These are phyloP conservation scores for Tanacetum coccineum DNA, from an alignment of 129 eudicot species.

Conservation along the genomic window DNA sequence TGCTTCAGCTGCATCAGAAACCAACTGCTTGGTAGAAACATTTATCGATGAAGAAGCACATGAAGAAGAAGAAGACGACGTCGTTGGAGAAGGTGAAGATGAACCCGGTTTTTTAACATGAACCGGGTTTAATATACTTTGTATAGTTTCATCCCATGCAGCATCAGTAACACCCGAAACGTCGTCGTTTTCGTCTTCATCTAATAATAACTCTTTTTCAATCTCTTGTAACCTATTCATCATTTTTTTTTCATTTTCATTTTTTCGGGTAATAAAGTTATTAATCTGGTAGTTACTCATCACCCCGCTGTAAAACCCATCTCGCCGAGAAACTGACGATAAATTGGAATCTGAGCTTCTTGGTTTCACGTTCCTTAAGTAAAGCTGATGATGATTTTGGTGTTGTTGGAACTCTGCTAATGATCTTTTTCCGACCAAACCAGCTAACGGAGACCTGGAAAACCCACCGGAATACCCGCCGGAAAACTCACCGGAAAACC, in stretches of 20 bases:
- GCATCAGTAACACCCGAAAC: conserved; percentile 61
- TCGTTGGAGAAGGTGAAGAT: conserved; percentile 77
- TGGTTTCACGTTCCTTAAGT: conserved; percentile 54
- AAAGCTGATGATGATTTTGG: conserved; percentile 33
- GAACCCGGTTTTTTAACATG: conserved; percentile 31
- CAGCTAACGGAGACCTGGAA: conserved; percentile 42
- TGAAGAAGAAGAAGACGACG: conserved; percentile 84
- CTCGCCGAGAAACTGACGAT: conserved; percentile 28
- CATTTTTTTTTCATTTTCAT: conserved; percentile 44
- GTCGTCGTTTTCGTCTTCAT: conserved; percentile 32
- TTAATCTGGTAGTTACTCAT: conserved; percentile 20
- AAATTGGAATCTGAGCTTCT: conserved; percentile 35
- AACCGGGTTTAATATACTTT: conserved; percentile 44
- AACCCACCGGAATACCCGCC: conserved; percentile 48
- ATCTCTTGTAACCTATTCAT: conserved; percentile 53
- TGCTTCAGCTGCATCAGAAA: conserved; percentile 61
- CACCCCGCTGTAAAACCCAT: conserved; percentile 20
- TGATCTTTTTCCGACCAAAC: conserved; percentile 66
- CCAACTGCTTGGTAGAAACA: conserved; percentile 42
- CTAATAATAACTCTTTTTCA: conserved; percentile 68
- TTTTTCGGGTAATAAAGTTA: conserved; percentile 9
- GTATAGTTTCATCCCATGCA: conserved; percentile 73
- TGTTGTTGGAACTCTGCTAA: conserved; percentile 59
- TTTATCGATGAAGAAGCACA: conserved; percentile 51
- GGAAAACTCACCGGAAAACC: conserved; percentile 50